Conservation (phyloP, 202 grass and related monocot genomes). For the Panicum hallii region DNA sequence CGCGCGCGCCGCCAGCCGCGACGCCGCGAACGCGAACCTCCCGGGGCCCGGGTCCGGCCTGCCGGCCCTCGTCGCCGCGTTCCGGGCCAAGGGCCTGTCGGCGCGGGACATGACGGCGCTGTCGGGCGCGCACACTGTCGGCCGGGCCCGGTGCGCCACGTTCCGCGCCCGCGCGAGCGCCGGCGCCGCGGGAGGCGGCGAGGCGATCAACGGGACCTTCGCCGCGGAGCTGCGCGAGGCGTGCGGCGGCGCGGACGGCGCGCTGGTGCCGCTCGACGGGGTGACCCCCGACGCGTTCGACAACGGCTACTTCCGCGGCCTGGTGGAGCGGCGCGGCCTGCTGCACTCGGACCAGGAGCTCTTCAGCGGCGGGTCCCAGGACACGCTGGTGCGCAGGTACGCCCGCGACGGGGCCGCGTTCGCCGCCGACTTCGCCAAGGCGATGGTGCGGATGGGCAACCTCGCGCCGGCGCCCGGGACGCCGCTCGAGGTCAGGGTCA, state of each 20-base stretch:
- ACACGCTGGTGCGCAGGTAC: conserved; percentile 55
- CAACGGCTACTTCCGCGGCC: conserved; percentile 59
- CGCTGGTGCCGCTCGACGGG: conserved; percentile 49
- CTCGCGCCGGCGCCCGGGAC: conserved; percentile 57
- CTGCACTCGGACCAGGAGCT: conserved; percentile 80
- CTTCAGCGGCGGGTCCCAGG: conserved; percentile 47
- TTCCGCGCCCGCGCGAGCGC: conserved; percentile 60
- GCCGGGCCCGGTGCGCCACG: conserved; percentile 44
- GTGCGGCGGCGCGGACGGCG: conserved; percentile 50
- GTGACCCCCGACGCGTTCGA: conserved; percentile 62
- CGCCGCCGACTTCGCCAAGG: conserved; percentile 48
- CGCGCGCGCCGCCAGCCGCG: conserved; percentile 53
- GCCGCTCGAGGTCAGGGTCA: conserved; percentile 59
- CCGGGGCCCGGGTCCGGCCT: conserved; percentile 43
- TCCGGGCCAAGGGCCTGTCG: conserved; percentile 61
- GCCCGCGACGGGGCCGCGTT: conserved; percentile 45
- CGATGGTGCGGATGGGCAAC: conserved; percentile 66
- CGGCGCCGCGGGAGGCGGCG: neutral
- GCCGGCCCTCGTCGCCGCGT: conserved; percentile 44
- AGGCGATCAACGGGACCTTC: conserved; percentile 53
- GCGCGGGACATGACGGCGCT: conserved; percentile 73
- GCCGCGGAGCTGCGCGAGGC: conserved; percentile 21
- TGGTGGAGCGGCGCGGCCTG: conserved; percentile 49
- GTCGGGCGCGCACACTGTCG: conserved; percentile 74
- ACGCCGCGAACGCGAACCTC: conserved; percentile 52